phyloP scores from a whole-genome alignment of 331 rosid genomes.

The Cydonia oblonga region DNA sequence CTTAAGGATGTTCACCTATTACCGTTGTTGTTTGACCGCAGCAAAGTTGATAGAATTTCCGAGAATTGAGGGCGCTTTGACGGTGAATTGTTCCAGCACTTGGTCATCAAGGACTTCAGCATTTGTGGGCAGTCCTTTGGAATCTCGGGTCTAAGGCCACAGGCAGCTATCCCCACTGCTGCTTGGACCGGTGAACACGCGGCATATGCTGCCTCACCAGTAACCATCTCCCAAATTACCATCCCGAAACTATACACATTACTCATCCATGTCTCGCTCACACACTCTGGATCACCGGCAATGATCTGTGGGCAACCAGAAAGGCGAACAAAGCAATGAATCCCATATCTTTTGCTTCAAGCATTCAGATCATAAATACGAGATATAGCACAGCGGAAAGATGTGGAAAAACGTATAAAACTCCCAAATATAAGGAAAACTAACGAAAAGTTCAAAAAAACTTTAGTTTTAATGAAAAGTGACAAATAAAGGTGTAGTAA shows the following conservation, averaged over 20 bases:
- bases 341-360: not conserved
- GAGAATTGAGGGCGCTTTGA: conserved; percentile 84
- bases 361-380: not conserved
- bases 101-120: conserved; percentile 65
- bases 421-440: too few relatives aligned
- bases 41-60: conserved; percentile 55
- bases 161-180: conserved; percentile 94
- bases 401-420: not conserved
- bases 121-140: conserved; percentile 84
- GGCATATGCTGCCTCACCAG: conserved; percentile 80
- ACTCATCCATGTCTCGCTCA: conserved; percentile 85
- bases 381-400: too few relatives aligned
- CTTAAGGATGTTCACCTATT: conserved; percentile 28
- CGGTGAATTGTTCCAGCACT: conserved; percentile 91
- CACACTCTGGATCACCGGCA: conserved; percentile 95
- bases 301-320: conserved; percentile 56
- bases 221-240: conserved; percentile 93
- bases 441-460: too few relatives aligned
- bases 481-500: too few relatives aligned
- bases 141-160: conserved; percentile 95
- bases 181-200: conserved; percentile 93
- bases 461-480: too few relatives aligned
- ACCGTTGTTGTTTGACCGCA: conserved; percentile 40
- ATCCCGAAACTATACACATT: conserved; percentile 91
- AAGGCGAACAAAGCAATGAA: not conserved